Base-by-base conservation (phyloP, 805 yeast genomes). In the Starmera caribaea region DNA sequence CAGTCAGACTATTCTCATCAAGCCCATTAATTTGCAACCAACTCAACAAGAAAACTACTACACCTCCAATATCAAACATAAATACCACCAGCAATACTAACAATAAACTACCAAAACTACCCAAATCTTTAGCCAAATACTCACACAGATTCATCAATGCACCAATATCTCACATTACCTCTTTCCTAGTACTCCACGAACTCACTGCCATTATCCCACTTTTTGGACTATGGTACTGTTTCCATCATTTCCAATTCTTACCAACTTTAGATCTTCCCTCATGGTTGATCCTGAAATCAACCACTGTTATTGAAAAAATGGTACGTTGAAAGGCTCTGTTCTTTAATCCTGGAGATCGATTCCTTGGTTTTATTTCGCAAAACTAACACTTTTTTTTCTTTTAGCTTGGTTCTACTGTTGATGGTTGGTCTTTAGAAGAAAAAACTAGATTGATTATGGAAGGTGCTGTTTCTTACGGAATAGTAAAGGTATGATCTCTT, bases 391-490 rank as follows among this genome's bases (percentile, higher is more conserved):
- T 50, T 42, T 15, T 44, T 43, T 6, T 41, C 10, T 31, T n/a
- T 15, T 31, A 47, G 50, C 33, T 48, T 21, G 58, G 58, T 47
- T 32, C 51, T 31, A 55, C 42, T 26, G 48, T 43, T 5, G 44
- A 45, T 43, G 58, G 35, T 56, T 59, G 48, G 59, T 68, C 33
- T 1, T 49, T 78, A 13, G 68, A 65, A 33, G 77, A 75, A 30
- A 75, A 77, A 45, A 65, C 80, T 36, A 63, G 65, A 37, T 54
- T 80, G 24, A 61, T 84, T 6, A 55, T 78, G 47, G 84, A 82
- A 46, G 94, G 94, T 9, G 88, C 89, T 0, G 69, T 81, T 21
- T 78, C 94, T 0, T 85, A 78, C 49, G 81, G 79, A 5, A 59
- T 79, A 4, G 86, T 82, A 11, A 84, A 84, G 49, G 39, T 37